Percentiles rank a stretch among this genome's conserved stretches.
phyloP scores from a whole-genome alignment of 108 stramenopile species.

The Epipyxis sp. region DNA sequence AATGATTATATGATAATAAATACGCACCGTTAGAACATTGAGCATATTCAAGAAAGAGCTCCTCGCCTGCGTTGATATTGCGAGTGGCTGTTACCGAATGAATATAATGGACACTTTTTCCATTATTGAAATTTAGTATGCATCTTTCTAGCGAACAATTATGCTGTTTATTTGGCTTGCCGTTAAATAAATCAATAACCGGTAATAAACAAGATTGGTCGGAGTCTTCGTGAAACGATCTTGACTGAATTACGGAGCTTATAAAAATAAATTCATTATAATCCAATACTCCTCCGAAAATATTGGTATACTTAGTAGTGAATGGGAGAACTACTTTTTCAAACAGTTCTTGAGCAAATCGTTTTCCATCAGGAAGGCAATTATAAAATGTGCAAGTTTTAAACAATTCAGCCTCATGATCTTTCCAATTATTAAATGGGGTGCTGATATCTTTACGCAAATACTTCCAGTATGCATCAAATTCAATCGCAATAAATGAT shows the following conservation, averaged over 20 bases:
- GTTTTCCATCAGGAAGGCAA: constrained; percentile 8
- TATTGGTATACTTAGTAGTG: not conserved
- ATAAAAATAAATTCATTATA: not conserved
- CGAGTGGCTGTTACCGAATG: not conserved
- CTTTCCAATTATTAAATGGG: not conserved
- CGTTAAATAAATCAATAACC: constrained; percentile 8
- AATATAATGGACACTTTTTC: not conserved
- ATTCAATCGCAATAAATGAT: not conserved
- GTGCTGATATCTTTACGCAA: not conserved
- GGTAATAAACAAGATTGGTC: not conserved
- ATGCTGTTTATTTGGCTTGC: not conserved
- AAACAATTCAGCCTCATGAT: not conserved
- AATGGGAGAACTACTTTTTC: not conserved
- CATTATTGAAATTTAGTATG: not conserved
- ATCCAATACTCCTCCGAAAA: not conserved
- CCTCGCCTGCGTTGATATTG: constrained; percentile 15
- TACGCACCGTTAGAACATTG: not conserved
- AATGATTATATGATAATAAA: not conserved
- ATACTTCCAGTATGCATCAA: not conserved
- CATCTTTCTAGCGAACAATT: not conserved
- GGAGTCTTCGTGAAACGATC: not conserved
- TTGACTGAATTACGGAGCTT: not conserved
- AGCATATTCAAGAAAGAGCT: constrained; percentile 15
- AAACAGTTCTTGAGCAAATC: constrained; percentile 7
- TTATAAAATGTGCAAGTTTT: not conserved